phyloP scores from a whole-genome alignment of 208 protist genomes.

The Endotrypanum monterogeii region DNA sequence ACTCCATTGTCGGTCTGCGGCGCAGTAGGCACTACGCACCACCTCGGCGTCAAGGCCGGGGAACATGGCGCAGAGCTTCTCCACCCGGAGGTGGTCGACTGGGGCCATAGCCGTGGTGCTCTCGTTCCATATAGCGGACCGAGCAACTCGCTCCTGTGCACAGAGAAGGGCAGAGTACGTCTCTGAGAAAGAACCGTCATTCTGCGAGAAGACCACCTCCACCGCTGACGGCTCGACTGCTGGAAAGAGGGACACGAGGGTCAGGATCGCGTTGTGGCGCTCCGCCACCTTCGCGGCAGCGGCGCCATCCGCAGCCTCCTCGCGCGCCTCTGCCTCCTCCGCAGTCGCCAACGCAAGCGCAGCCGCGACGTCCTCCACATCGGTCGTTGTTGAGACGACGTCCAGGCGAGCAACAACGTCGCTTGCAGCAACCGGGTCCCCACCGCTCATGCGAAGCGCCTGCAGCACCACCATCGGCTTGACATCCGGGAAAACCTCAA shows the following conservation, averaged over 20 bases:
- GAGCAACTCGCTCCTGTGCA: constrained; percentile 50
- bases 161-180: constrained; percentile 69
- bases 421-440: constrained; percentile 40
- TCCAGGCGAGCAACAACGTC: constrained; percentile 35
- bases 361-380: constrained; percentile 28
- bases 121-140: constrained; percentile 31
- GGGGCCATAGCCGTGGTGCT: constrained; percentile 43
- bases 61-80: constrained; percentile 64
- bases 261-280: constrained; percentile 56
- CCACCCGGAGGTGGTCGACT: constrained; percentile 44
- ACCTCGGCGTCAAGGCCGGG: constrained; percentile 46
- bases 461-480: constrained; percentile 60
- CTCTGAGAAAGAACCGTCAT: constrained; percentile 46
- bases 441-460: constrained; percentile 51
- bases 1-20: constrained; percentile 31
- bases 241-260: constrained; percentile 73
- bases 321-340: constrained; percentile 49
- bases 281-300: constrained; percentile 21
- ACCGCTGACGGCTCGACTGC: constrained; percentile 41
- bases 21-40: constrained; percentile 51
- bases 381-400: constrained; percentile 4
- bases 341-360: constrained; percentile 42
- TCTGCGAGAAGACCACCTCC: constrained; percentile 51
- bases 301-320: constrained; percentile 14
- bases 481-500: constrained; percentile 49